phyloP scores from a whole-genome alignment of 2,329 filamentous ascomycete species.

The Exophiala sp. region DNA sequence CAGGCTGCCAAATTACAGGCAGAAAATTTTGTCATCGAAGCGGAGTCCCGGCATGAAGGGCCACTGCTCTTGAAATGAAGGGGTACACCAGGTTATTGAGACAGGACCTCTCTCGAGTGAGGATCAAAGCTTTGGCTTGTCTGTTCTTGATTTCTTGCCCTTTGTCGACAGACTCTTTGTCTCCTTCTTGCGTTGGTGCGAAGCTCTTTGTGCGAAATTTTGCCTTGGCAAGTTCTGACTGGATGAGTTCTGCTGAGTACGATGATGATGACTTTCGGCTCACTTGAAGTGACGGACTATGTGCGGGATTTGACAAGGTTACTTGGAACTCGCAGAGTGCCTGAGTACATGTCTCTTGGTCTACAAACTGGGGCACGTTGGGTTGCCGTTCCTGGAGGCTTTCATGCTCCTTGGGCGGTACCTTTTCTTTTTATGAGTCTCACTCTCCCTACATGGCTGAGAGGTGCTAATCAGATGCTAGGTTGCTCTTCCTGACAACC shows the following conservation, averaged over 20 bases:
- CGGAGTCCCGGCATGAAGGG: constrained; percentile 2
- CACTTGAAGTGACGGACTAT: constrained; percentile 23
- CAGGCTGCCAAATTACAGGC: constrained; percentile 6
- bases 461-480: constrained; percentile 17
- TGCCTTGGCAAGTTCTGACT: constrained; percentile 6
- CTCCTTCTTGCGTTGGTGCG: neutral
- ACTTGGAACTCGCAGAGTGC: constrained; percentile 5
- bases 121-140: constrained; percentile 95
- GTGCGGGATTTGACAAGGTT: constrained; percentile 6
- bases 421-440: constrained; percentile 29
- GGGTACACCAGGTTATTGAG: constrained; percentile 33
- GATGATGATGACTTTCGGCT: constrained; percentile 22
- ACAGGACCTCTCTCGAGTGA: constrained; percentile 87
- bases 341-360: constrained; percentile 7
- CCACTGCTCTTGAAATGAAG: neutral
- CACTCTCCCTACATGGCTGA: constrained; percentile 1
- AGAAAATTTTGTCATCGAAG: constrained; percentile 4
- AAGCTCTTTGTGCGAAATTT: constrained; percentile 17
- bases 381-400: constrained; percentile 21
- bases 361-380: neutral
- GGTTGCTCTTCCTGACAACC: neutral
- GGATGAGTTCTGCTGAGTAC: constrained; percentile 9
- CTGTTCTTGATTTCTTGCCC: constrained; percentile 46
- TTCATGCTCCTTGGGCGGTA: constrained; percentile 19
- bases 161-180: constrained; percentile 13